Conservation (phyloP, 169 alveolate species). For the Babesia ovata region DNA sequence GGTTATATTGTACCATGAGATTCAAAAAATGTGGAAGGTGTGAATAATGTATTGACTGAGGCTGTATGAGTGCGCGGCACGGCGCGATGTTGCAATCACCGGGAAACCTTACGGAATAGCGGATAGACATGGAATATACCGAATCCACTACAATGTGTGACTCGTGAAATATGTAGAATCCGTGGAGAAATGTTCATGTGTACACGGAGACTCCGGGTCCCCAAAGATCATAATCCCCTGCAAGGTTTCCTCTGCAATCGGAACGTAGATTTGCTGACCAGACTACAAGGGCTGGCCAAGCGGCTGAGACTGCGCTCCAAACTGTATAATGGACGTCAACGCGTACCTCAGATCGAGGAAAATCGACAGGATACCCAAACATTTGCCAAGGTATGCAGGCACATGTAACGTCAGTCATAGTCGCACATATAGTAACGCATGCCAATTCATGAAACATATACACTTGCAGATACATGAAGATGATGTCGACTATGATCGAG, state of each 20-base stretch:
- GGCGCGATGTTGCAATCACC: not conserved
- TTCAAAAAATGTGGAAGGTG: too few relatives aligned
- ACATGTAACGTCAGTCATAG: too few relatives aligned
- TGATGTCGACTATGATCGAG: constrained; percentile 20
- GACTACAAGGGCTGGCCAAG: constrained; percentile 52
- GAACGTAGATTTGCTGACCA: constrained; percentile 28
- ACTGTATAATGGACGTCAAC: constrained; percentile 10
- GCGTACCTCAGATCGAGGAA: not conserved
- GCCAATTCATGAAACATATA: too few relatives aligned
- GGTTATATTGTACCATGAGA: too few relatives aligned
- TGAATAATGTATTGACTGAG: too few relatives aligned
- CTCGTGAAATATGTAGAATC: not conserved
- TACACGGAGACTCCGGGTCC: constrained; percentile 9
- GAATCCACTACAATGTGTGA: not conserved
- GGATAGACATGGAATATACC: not conserved
- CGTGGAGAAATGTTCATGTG: constrained; percentile 36
- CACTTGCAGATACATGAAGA: constrained; percentile 34
- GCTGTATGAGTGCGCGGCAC: too few relatives aligned
- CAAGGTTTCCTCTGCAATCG: constrained; percentile 35
- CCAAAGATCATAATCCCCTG: not conserved
- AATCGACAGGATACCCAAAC: not conserved
- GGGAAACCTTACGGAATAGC: not conserved
- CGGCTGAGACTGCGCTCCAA: constrained; percentile 52
- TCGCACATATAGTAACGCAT: too few relatives aligned
- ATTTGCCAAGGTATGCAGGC: not conserved